These are phyloP conservation scores for Starmerella gropengiesseri DNA, from an alignment of 805 yeast species.

Conservation along the genomic window DNA sequence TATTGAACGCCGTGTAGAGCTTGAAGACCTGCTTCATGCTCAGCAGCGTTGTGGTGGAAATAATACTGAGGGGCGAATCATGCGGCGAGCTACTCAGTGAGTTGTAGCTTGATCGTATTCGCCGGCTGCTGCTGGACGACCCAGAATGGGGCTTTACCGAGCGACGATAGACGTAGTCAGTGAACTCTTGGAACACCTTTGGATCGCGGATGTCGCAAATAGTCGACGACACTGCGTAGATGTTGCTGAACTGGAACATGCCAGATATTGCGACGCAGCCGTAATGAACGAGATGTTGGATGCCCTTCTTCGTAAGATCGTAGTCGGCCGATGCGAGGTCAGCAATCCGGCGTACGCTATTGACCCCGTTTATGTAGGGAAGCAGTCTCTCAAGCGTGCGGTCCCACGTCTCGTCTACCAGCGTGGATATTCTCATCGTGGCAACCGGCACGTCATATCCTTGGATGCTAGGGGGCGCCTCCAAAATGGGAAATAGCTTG, in stretches of 20 bases:
- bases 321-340: constrained; percentile 73
- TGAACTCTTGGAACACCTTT: constrained; percentile 73
- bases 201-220: constrained; percentile 58
- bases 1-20: constrained; percentile 66
- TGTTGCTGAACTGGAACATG: constrained; percentile 78
- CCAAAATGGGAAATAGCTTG: constrained; percentile 80
- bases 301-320: constrained; percentile 67
- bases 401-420: constrained; percentile 91
- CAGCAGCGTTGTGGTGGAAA: constrained; percentile 5
- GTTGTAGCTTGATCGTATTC: constrained; percentile 16
- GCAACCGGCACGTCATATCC: constrained; percentile 86
- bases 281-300: constrained; percentile 84
- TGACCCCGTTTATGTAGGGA: constrained; percentile 80
- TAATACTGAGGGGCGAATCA: constrained; percentile 1
- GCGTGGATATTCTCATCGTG: constrained; percentile 58
- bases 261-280: constrained; percentile 74
- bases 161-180: constrained; percentile 51
- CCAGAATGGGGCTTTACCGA: background rate
- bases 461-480: constrained; percentile 64
- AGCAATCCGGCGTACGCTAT: constrained; percentile 67
- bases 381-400: constrained; percentile 85
- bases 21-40: constrained; percentile 39
- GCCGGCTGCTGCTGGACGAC: constrained; percentile 4
- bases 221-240: constrained; percentile 78
- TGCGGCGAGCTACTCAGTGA: constrained; percentile 7